Conservation (phyloP, 2,329 filamentous ascomycete genomes). For the Phialocephala sp. region DNA sequence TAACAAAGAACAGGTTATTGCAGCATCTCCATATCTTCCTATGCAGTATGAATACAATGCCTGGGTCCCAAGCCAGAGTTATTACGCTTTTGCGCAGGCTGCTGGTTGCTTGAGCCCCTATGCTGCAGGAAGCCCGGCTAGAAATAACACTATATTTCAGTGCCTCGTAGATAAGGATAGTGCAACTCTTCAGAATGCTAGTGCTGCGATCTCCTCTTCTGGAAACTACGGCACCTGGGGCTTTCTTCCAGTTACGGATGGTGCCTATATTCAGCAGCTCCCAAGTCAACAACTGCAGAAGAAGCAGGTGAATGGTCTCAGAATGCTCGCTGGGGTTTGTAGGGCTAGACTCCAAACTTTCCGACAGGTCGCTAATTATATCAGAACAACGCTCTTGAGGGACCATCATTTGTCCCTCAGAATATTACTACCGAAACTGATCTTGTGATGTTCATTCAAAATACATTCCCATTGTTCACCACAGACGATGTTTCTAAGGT, state of each 20-base stretch:
- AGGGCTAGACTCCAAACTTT: not conserved
- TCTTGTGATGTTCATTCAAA: slow-evolving; percentile 40
- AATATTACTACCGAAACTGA: slow-evolving; percentile 23
- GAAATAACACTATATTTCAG: slow-evolving; percentile 42
- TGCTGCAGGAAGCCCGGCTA: slow-evolving; percentile 35
- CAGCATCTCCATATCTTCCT: slow-evolving; percentile 55
- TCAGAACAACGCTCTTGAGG: slow-evolving; percentile 49
- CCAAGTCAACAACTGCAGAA: slow-evolving; percentile 41
- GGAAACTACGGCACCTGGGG: slow-evolving; percentile 39
- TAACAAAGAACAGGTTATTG: slow-evolving; percentile 34
- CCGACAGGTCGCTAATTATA: not conserved
- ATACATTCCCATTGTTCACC: slow-evolving; percentile 47
- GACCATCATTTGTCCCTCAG: slow-evolving; percentile 45
- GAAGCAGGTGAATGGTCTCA: slow-evolving; percentile 41
- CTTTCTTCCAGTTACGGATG: slow-evolving; percentile 47
- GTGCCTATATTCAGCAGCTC: slow-evolving; percentile 39
- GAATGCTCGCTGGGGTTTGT: slow-evolving; percentile 32
- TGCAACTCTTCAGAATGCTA: slow-evolving; percentile 41
- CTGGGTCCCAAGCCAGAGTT: slow-evolving; percentile 49
- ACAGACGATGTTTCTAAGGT: slow-evolving; percentile 24
- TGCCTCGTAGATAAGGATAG: slow-evolving; percentile 40
- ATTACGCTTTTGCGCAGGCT: slow-evolving; percentile 50
- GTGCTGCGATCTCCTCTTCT: slow-evolving; percentile 32
- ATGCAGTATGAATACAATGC: slow-evolving; percentile 57
- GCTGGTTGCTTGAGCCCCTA: slow-evolving; percentile 46